Evolutionary conservation across 345 rosid species (phyloP).

Genomic region (Chamaenerion angustifolium): DNA sequence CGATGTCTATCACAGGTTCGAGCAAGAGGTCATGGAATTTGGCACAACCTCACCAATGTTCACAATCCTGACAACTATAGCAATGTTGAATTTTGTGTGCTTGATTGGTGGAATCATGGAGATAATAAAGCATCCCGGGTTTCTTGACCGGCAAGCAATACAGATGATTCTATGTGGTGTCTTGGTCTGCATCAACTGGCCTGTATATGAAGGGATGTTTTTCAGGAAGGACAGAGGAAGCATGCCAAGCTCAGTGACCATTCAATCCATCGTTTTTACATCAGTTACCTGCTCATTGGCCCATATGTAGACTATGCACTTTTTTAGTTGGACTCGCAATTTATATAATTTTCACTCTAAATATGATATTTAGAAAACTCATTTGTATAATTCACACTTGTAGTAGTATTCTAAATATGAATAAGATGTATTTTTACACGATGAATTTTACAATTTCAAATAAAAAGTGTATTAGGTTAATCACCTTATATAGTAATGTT

Average conservation of each 20-base stretch:
- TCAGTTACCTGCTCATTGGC: conserved; percentile 16
- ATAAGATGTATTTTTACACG: no score
- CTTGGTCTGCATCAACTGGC: conserved; percentile 21
- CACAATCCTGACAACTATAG: conserved; percentile 22
- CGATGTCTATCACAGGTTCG: conserved; percentile 31
- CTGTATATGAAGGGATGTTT: conserved; percentile 21
- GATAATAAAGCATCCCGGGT: background rate
- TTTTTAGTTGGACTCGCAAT: no score
- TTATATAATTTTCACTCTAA: no score
- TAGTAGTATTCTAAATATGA: no score
- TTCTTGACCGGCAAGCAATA: conserved; percentile 12
- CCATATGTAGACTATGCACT: background rate
- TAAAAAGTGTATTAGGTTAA: no score
- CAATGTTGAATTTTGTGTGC: conserved; percentile 25
- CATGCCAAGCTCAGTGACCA: conserved; percentile 19
- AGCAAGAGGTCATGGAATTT: conserved; percentile 39
- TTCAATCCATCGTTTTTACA: conserved; percentile 14
- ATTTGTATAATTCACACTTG: no score
- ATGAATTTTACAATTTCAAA: no score
- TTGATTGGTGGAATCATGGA: conserved; percentile 12
- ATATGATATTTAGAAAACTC: no score
- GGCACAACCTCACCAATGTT: conserved; percentile 34
- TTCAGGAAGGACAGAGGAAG: conserved; percentile 26
- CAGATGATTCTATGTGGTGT: conserved; percentile 22
- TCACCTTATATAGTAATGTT: no score